phyloP scores from a whole-genome alignment of 2,329 filamentous ascomycete species.

The Allantophomopsis cytisporea region DNA sequence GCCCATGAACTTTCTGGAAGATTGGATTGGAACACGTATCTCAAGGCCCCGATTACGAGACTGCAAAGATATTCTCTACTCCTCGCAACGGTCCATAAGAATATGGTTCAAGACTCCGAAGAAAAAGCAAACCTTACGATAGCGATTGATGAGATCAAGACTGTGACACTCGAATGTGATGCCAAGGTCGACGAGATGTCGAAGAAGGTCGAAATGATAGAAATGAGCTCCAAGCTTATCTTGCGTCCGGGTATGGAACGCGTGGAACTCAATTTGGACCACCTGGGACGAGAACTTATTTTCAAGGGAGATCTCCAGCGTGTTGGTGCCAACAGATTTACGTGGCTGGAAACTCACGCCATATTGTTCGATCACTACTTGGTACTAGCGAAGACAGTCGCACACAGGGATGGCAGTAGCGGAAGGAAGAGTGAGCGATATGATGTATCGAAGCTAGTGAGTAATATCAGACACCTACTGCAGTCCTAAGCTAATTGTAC shows the following conservation, averaged over 20 bases:
- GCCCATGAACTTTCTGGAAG: slow-evolving; percentile 69
- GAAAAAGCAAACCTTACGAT: slow-evolving; percentile 75
- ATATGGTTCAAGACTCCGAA: slow-evolving; percentile 71
- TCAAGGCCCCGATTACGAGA: slow-evolving; percentile 86
- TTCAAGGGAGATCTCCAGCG: slow-evolving; percentile 81
- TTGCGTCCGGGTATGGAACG: slow-evolving; percentile 79
- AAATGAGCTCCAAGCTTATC: slow-evolving; percentile 71
- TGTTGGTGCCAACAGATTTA: slow-evolving; percentile 77
- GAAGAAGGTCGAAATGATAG: slow-evolving; percentile 79
- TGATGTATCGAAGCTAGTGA: slow-evolving; percentile 81
- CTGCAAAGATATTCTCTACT: slow-evolving; percentile 83
- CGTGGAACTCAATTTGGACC: slow-evolving; percentile 79
- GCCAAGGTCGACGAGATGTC: slow-evolving; percentile 83
- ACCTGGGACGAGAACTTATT: slow-evolving; percentile 84
- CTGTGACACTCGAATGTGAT: slow-evolving; percentile 83
- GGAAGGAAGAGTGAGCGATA: slow-evolving; percentile 70
- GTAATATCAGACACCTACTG: slow-evolving; percentile 11
- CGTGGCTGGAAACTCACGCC: slow-evolving; percentile 87
- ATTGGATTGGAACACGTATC: slow-evolving; percentile 85
- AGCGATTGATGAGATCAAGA: slow-evolving; percentile 84
- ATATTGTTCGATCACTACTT: slow-evolving; percentile 95
- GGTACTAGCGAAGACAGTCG: slow-evolving; percentile 71
- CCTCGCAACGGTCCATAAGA: slow-evolving; percentile 69
- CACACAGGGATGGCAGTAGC: slow-evolving; percentile 52
- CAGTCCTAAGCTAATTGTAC: slow-evolving; percentile 25